Conservation (phyloP, 2,329 filamentous ascomycete genomes). For the Penicillium sp. region DNA sequence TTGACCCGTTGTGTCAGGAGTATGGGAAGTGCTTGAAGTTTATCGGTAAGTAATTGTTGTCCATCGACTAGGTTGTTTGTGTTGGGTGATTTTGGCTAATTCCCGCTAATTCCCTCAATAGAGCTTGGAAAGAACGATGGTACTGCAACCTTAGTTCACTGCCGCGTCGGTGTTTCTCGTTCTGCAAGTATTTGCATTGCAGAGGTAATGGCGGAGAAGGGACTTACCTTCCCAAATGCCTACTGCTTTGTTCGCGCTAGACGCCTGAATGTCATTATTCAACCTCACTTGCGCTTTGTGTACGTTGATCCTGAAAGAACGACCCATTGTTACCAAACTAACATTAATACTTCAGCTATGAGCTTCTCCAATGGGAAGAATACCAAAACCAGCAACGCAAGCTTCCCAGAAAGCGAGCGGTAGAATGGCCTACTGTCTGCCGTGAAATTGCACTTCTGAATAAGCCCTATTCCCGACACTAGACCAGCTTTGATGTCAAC, state of each 20-base stretch:
- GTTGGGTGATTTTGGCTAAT: not conserved
- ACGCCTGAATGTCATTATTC: slow-evolving; percentile 94
- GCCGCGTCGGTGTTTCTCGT: slow-evolving; percentile 89
- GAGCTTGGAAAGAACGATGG: slow-evolving; percentile 75
- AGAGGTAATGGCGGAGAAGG: slow-evolving; percentile 86
- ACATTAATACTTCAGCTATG: slow-evolving; percentile 53
- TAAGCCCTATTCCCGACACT: slow-evolving; percentile 74
- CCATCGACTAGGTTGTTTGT: not conserved
- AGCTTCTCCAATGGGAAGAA: slow-evolving; percentile 96
- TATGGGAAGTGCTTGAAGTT: slow-evolving; percentile 86
- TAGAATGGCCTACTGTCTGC: slow-evolving; percentile 88
- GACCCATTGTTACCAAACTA: not conserved
- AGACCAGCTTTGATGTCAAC: not conserved
- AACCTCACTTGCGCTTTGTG: slow-evolving; percentile 90
- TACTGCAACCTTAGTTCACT: slow-evolving; percentile 89
- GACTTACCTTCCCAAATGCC: slow-evolving; percentile 82
- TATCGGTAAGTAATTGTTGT: slow-evolving; percentile 66
- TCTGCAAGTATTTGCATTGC: slow-evolving; percentile 98
- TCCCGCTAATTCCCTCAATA: slow-evolving; percentile 40
- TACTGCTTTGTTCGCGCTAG: slow-evolving; percentile 96
- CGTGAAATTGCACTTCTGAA: slow-evolving; percentile 96
- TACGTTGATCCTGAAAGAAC: slow-evolving; percentile 40
- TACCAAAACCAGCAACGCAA: slow-evolving; percentile 57
- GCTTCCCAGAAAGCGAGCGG: slow-evolving; percentile 64
- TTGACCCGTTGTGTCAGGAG: slow-evolving; percentile 83